phyloP scores from a whole-genome alignment of 306 rosid species.

The Quercus aquifolioides region DNA sequence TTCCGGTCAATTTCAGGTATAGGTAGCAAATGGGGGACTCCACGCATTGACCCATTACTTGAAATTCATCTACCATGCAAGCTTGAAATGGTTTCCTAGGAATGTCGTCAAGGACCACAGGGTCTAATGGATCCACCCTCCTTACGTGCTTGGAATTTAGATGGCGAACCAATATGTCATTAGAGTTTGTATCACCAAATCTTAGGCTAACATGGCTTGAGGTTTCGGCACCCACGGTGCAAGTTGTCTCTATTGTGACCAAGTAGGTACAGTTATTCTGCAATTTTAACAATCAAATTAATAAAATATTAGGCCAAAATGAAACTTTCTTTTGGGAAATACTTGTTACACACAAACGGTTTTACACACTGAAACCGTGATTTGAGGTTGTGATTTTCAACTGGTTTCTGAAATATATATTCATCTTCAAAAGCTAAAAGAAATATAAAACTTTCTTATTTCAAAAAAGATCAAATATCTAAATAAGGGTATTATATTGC shows the following conservation, averaged over 20 bases:
- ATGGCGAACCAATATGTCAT: slow-evolving; percentile 53
- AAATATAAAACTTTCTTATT: no score
- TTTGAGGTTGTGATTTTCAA: no score
- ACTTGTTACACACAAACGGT: no score
- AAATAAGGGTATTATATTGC: no score
- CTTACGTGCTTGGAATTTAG: slow-evolving; percentile 57
- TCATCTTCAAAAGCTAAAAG: no score
- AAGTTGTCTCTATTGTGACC: slow-evolving; percentile 65
- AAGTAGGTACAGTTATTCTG: slow-evolving; percentile 63
- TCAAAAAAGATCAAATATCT: no score
- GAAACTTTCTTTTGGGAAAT: background rate
- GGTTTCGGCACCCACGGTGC: slow-evolving; percentile 79
- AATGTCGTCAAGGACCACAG: slow-evolving; percentile 54
- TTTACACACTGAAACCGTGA: no score
- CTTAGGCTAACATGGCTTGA: slow-evolving; percentile 62
- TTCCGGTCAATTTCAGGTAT: slow-evolving; percentile 59
- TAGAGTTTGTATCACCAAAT: slow-evolving; percentile 70
- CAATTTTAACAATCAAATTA: background rate
- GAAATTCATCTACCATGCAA: slow-evolving; percentile 70
- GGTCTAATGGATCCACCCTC: slow-evolving; percentile 56
- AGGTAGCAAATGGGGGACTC: slow-evolving; percentile 64
- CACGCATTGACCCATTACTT: slow-evolving; percentile 55
- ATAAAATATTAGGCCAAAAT: background rate
- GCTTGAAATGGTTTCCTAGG: slow-evolving; percentile 77
- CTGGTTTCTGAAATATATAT: no score